Evolutionary conservation across 1,284 basidiomycete species (phyloP), one percentile per base, ranked within the genome.

Genomic region (Apiotrichum laibachii): DNA sequence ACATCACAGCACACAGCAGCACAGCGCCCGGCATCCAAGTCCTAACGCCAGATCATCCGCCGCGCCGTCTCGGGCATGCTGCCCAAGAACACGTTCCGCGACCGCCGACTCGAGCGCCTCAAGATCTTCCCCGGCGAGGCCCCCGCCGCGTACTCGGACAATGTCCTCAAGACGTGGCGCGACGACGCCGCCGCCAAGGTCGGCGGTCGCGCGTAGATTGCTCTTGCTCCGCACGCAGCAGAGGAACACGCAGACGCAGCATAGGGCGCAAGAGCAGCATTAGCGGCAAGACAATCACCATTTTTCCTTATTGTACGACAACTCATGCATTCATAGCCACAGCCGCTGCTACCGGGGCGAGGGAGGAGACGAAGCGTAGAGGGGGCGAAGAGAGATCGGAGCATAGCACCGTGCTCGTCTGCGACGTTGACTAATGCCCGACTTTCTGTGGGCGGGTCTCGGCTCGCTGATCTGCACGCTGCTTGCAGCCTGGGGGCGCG

Each of bases 11-110:
- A n/a, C n/a, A n/a, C n/a, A n/a, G n/a, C n/a, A n/a, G n/a, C n/a
- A 31, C 26, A 31, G 7, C 26, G 7, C 26, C 26, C 26, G 26
- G 26, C 26, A 31, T 31, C 26, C 26, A 7, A 31, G 26, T 31
- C 26, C 34, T 46, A 46, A 51, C 50, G 3, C 15, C 71, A 96
- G 93, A 91, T 96, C 67, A 90, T 97, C 60, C 86, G 90, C n/a
- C 86, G 91, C 67, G 94, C 94, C 10, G 93, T 97, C 5, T 90
- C 92, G 11, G 90, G 93, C 63, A 97, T 97, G 93, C 81, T 97
- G 60, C 93, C 93, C 34, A 97, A 97, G 79, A 97, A 97, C 82
- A 92, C 88, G 65, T 84, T 94, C 62, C 85, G 93, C 33, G 89
- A 94, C 57, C 83, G 88, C 53, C 83, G 93, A 50, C 79, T 97